Percentiles rank a stretch among this genome's conserved stretches.
Evolutionary conservation across 139 green algal genomes (phyloP).

Genomic region (Auxenochlorella pyrenoidosa): DNA sequence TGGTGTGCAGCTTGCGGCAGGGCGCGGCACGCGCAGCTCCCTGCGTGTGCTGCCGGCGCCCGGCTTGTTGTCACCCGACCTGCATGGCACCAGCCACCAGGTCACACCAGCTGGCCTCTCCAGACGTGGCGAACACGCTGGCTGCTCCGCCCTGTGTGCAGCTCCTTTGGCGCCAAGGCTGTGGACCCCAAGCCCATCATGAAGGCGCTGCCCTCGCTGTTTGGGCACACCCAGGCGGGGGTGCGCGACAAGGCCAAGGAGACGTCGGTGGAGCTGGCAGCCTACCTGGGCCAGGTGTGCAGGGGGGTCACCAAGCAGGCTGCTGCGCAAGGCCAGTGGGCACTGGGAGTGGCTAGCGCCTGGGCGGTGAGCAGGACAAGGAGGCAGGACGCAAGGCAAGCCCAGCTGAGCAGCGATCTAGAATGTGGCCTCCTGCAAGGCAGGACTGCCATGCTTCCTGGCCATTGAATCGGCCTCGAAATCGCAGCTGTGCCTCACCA

Average conservation of each 20-base stretch:
- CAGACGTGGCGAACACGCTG: not conserved
- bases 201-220: slow-evolving; percentile 83
- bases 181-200: slow-evolving; percentile 88
- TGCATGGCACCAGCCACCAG: not conserved
- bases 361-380: not conserved
- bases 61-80: not conserved
- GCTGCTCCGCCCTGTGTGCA: slow-evolving; percentile 40
- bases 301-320: no score
- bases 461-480: no score
- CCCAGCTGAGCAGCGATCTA: no score
- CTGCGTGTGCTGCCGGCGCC: not conserved
- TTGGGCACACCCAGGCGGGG: slow-evolving; percentile 89
- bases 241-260: slow-evolving; percentile 87
- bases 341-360: not conserved
- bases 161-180: slow-evolving; percentile 77
- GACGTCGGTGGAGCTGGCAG: slow-evolving; percentile 82
- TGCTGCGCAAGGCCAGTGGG: not conserved
- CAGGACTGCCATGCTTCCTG: no score
- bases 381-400: no score
- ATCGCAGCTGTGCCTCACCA: no score
- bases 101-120: not conserved
- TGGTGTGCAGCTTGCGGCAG: not conserved
- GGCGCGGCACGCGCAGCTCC: no score
- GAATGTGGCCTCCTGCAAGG: no score
- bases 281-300: slow-evolving; percentile 74